These are phyloP conservation scores for Cryphonectria parasitica DNA, from an alignment of 2,329 filamentous ascomycete genomes.

Conservation along the genomic window DNA sequence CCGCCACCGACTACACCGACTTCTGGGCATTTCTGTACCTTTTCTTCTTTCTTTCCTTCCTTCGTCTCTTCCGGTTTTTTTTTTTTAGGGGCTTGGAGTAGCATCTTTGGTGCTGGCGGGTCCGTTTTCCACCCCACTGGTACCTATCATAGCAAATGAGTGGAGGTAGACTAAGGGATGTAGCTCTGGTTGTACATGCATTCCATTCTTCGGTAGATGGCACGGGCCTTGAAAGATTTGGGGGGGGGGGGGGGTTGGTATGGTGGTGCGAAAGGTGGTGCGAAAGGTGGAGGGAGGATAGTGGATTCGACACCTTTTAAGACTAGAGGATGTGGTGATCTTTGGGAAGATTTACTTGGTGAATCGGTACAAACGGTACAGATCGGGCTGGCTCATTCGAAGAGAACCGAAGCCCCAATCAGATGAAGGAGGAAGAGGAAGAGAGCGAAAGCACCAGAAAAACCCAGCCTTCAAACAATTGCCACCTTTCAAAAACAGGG, in stretches of 20 bases:
- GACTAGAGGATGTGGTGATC: background rate
- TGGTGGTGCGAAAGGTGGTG: background rate
- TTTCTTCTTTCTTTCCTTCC: no score
- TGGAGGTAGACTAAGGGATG: background rate
- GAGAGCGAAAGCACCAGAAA: no score
- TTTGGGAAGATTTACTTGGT: background rate
- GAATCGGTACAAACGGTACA: background rate
- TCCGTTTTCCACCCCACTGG: background rate
- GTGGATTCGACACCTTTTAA: background rate
- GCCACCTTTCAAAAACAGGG: background rate
- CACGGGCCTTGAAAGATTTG: background rate
- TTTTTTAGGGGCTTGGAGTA: background rate
- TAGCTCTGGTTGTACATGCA: background rate
- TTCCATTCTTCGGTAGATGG: background rate
- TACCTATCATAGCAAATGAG: constrained; percentile 9
- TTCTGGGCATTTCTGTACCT: background rate
- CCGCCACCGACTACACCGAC: background rate
- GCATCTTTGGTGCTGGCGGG: background rate
- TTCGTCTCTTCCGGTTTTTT: no score
- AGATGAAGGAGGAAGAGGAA: no score
- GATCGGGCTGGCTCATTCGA: no score
- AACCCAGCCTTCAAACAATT: background rate
- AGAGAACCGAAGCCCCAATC: background rate
- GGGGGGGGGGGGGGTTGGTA: background rate
- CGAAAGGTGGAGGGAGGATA: no score